Evolutionary conservation across 495 filamentous ascomycete species (phyloP), one percentile per base, ranked within the genome.

Genomic region (Penicillium maclennaniae): DNA sequence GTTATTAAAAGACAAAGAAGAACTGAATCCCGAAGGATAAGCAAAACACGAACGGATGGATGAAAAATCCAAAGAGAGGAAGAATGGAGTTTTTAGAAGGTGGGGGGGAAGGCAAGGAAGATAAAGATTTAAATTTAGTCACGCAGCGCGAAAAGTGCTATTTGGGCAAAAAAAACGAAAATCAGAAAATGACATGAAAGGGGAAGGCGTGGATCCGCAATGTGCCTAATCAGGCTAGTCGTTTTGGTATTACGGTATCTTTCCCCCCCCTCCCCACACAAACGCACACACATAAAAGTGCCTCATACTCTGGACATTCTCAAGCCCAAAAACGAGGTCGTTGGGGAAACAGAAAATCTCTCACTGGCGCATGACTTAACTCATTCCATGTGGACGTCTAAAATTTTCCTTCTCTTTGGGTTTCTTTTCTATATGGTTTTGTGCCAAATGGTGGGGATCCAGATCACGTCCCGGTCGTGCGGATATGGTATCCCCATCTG

Each of bases 91-190:
- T 62, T 67, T 68, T 58, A 62, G 58, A 62, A 56, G 58, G 59
- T 55, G 56, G 49, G 54, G 60, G 46, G 51, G 49, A 48, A 51
- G 47, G 46, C 48, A 50, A 17, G 50, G 25, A 44, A 43, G 60
- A 66, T 64, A 63, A 56, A 56, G 55, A 67, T 67, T 67, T 67
- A 67, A 67, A 65, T 67, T 64, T 66, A 66, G 63, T 62, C 62
- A 65, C 55, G 49, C 39, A 5, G 38, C n/a, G 19, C 38, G 16
- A 40, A 40, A 40, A 19, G 16, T n/a, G 37, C 0, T 7, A 19
- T 14, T 10, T 14, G 36, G 55, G 44, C 6, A 53, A 46, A 40
- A 46, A 40, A 54, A 34, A 23, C 26, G 40, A 49, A 54, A 8
- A 37, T 37, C 52, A 48, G 42, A 19, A 16, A 23, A 23, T 23